phyloP scores from a whole-genome alignment of 1,284 basidiomycete species.

The Apiotrichum siamense region DNA sequence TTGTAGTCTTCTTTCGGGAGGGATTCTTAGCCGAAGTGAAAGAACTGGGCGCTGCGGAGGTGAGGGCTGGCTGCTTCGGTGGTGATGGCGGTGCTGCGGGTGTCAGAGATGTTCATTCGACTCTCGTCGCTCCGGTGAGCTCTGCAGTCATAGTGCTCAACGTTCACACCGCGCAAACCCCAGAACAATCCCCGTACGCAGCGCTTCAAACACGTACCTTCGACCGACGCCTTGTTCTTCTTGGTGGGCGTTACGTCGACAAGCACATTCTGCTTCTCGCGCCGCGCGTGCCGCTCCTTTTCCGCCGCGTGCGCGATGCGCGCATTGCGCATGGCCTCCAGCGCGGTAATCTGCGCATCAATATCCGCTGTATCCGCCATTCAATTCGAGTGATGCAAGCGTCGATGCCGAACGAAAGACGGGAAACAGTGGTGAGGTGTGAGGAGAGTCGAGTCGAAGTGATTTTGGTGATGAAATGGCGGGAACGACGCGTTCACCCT shows the following conservation, averaged over 20 bases:
- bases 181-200: no score
- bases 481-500: no score
- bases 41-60: neutral
- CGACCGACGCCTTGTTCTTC: no score
- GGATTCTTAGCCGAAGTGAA: neutral
- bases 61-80: neutral
- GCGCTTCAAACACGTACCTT: no score
- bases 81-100: neutral
- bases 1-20: no score
- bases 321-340: constrained; percentile 23
- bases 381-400: no score
- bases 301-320: constrained; percentile 17
- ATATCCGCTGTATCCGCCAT: constrained; percentile 29
- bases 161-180: no score
- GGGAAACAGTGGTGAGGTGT: neutral
- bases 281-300: constrained; percentile 7
- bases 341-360: constrained; percentile 35
- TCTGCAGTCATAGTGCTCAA: no score
- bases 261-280: constrained; percentile 28
- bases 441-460: neutral
- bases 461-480: no score
- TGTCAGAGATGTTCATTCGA: neutral
- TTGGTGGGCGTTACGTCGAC: constrained; percentile 34
- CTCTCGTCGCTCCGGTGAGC: neutral
- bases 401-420: neutral